Conservation (phyloP, 345 rosid genomes). For the Brassica rapa region DNA sequence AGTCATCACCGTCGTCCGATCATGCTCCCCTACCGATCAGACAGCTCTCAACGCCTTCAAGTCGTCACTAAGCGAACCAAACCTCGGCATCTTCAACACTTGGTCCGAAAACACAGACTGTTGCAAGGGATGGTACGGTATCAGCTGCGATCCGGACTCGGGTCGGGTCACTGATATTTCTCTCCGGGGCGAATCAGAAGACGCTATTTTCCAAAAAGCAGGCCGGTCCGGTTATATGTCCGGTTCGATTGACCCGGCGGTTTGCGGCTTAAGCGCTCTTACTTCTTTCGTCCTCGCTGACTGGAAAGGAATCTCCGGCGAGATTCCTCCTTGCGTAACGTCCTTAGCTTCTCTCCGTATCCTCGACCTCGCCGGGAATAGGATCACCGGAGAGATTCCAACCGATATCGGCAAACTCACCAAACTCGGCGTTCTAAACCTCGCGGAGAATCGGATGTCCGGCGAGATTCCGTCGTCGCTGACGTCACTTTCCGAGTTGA, state of each 20-base stretch:
- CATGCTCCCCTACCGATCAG: constrained; percentile 61
- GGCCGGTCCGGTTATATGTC: constrained; percentile 86
- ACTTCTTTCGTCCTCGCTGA: constrained; percentile 68
- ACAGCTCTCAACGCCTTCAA: constrained; percentile 61
- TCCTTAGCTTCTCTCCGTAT: constrained; percentile 68
- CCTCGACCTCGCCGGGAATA: constrained; percentile 79
- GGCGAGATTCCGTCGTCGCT: constrained; percentile 69
- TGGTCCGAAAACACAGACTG: constrained; percentile 68
- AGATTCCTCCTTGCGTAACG: constrained; percentile 63
- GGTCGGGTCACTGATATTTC: constrained; percentile 70
- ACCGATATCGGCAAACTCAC: constrained; percentile 60
- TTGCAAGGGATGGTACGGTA: constrained; percentile 77
- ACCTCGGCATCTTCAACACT: constrained; percentile 70
- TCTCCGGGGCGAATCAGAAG: constrained; percentile 95
- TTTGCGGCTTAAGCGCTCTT: constrained; percentile 71
- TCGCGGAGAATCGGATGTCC: constrained; percentile 71
- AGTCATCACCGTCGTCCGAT: constrained; percentile 38
- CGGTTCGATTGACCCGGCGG: constrained; percentile 72
- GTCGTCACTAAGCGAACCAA: constrained; percentile 66
- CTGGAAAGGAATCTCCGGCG: constrained; percentile 83
- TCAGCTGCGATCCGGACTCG: constrained; percentile 74
- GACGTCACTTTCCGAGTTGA: constrained; percentile 56
- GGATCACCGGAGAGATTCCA: constrained; percentile 70
- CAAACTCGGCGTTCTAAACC: constrained; percentile 64
- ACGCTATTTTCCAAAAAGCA: constrained; percentile 67